Evolutionary conservation across 108 stramenopile genomes (phyloP).

Genomic region (Poteriospumella lacustris): DNA sequence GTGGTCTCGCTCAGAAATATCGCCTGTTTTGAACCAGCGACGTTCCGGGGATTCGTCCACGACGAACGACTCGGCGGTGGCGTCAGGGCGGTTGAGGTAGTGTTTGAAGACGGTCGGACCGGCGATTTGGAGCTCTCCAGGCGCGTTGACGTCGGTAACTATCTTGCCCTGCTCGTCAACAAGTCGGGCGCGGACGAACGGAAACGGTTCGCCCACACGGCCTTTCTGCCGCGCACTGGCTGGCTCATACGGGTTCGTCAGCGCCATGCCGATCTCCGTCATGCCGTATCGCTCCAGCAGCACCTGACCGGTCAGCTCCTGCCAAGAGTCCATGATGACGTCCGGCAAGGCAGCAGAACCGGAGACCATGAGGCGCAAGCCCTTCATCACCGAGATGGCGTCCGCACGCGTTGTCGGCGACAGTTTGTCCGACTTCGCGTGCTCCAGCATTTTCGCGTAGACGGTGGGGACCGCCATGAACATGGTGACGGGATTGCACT

Average conservation of each 20-base stretch:
- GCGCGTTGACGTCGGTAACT: background rate
- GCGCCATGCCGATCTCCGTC: conserved; percentile 43
- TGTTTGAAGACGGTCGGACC: conserved; percentile 27
- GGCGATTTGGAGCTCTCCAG: conserved; percentile 36
- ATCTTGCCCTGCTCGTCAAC: conserved; percentile 27
- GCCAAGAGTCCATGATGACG: conserved; percentile 22
- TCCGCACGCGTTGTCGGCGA: background rate
- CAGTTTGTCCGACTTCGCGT: background rate
- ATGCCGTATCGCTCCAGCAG: conserved; percentile 45
- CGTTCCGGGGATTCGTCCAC: too few species aligned
- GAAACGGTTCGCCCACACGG: conserved; percentile 36
- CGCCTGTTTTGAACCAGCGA: conserved; percentile 43
- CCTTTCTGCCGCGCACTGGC: conserved; percentile 16
- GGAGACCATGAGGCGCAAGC: conserved; percentile 36
- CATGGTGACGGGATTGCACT: conserved; percentile 10
- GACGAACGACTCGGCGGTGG: conserved; percentile 37
- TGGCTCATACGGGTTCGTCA: conserved; percentile 35
- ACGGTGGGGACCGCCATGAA: conserved; percentile 48
- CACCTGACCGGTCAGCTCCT: conserved; percentile 32
- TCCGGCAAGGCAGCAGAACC: conserved; percentile 42
- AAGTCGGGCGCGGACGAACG: background rate
- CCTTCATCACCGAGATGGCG: background rate
- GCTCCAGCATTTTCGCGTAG: conserved; percentile 32
- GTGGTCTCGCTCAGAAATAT: conserved; percentile 18
- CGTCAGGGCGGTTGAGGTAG: conserved; percentile 28